Conservation (phyloP, 2,329 filamentous ascomycete genomes). For the Nectriaceae sp. region DNA sequence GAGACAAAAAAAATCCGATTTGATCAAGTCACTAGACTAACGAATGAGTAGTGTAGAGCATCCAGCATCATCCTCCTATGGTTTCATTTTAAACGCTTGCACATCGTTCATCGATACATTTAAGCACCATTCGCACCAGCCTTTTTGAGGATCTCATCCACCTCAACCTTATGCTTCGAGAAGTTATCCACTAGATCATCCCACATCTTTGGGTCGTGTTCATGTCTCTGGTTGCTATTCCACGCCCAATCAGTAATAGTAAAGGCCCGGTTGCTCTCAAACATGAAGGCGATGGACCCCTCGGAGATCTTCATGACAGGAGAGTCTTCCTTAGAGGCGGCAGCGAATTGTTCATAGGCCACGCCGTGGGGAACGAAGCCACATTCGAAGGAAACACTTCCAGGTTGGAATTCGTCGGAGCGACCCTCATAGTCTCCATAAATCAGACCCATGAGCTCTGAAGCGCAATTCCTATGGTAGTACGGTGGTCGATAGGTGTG, state of each 20-base stretch:
- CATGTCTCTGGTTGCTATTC: slow-evolving; percentile 10
- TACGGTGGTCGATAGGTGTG: slow-evolving; percentile 66
- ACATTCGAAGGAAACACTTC: slow-evolving; percentile 17
- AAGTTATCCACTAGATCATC: slow-evolving; percentile 15
- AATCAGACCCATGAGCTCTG: slow-evolving; percentile 58
- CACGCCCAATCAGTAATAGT: slow-evolving; percentile 15
- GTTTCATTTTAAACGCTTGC: too few species aligned
- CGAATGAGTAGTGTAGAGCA: too few species aligned
- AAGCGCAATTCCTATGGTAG: slow-evolving; percentile 63
- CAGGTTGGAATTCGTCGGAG: slow-evolving; percentile 16
- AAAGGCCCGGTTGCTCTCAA: slow-evolving; percentile 13
- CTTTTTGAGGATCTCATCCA: slow-evolving; percentile 7
- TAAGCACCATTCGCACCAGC: too few species aligned
- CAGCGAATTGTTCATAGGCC: slow-evolving; percentile 14
- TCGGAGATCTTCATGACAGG: slow-evolving; percentile 10
- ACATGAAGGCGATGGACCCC: slow-evolving; percentile 12
- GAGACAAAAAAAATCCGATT: too few species aligned
- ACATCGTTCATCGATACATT: too few species aligned
- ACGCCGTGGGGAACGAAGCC: slow-evolving; percentile 19
- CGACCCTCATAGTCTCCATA: slow-evolving; percentile 34
- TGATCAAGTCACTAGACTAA: too few species aligned
- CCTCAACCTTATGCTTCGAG: slow-evolving; percentile 11
- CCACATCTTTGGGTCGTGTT: slow-evolving; percentile 17
- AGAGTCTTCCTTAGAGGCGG: slow-evolving; percentile 8
- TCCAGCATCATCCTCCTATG: too few species aligned